Conservation (phyloP, 208 protist genomes). For the Leishmania martiniquensis region DNA sequence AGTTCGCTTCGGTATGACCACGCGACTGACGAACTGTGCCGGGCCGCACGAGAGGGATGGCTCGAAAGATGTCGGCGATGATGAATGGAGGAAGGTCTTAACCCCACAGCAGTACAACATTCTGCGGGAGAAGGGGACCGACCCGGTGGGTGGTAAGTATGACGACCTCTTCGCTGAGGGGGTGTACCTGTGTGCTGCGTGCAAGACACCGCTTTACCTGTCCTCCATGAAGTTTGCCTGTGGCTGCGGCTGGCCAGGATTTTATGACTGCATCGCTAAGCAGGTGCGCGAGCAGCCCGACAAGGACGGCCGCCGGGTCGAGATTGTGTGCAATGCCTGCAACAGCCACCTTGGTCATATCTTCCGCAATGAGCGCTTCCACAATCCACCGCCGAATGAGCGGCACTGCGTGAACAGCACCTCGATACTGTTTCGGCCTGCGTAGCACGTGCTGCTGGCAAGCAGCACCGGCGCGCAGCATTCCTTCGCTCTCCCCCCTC, state of each 20-base stretch:
- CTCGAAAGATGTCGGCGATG: slow-evolving; percentile 71
- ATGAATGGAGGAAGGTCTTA: slow-evolving; percentile 59
- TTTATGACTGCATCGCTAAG: slow-evolving; percentile 82
- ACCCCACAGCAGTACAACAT: slow-evolving; percentile 61
- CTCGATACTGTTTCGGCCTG: slow-evolving; percentile 56
- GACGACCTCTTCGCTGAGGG: slow-evolving; percentile 76
- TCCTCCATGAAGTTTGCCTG: slow-evolving; percentile 89
- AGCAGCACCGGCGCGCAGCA: too few species aligned
- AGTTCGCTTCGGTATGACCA: slow-evolving; percentile 8
- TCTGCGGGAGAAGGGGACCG: slow-evolving; percentile 83
- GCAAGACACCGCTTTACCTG: slow-evolving; percentile 82
- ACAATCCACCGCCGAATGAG: slow-evolving; percentile 89
- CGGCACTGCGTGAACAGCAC: slow-evolving; percentile 92
- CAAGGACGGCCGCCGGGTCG: slow-evolving; percentile 65
- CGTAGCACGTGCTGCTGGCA: not conserved
- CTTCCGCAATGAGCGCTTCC: slow-evolving; percentile 90
- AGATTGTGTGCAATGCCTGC: slow-evolving; percentile 94
- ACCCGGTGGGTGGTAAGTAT: slow-evolving; percentile 57
- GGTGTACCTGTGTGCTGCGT: slow-evolving; percentile 79
- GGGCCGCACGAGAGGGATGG: slow-evolving; percentile 47
- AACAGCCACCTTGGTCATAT: slow-evolving; percentile 94
- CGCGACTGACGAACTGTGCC: slow-evolving; percentile 66
- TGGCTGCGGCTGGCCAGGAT: slow-evolving; percentile 90
- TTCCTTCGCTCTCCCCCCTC: not conserved
- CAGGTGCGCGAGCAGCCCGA: slow-evolving; percentile 82